phyloP scores from a whole-genome alignment of 2,329 filamentous ascomycete genomes.

The Xylariales sp. region DNA sequence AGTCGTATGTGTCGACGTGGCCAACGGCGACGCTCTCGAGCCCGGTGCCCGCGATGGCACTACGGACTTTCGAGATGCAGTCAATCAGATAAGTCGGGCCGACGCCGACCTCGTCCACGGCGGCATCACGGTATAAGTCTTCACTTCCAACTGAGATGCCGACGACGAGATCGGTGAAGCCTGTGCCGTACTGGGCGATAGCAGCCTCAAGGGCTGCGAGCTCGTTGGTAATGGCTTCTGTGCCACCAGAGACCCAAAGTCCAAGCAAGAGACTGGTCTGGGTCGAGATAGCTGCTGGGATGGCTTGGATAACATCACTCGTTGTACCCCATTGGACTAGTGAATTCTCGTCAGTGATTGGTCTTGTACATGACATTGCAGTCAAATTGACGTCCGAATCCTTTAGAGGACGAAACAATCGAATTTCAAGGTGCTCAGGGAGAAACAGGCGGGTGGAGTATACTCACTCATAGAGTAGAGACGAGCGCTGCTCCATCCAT shows the following conservation, averaged over 20 bases:
- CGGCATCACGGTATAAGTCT: slow-evolving; percentile 46
- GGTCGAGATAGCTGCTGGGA: slow-evolving; percentile 54
- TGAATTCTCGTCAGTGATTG: slow-evolving; percentile 10
- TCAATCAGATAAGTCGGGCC: slow-evolving; percentile 44
- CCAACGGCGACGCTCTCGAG: slow-evolving; percentile 37
- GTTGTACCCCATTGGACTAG: slow-evolving; percentile 28
- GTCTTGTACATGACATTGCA: slow-evolving; percentile 11
- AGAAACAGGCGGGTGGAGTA: too few species aligned
- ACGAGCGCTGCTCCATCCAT: slow-evolving; percentile 26
- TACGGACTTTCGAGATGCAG: slow-evolving; percentile 53
- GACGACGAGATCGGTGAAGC: slow-evolving; percentile 40
- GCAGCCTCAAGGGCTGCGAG: slow-evolving; percentile 45
- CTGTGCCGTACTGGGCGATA: slow-evolving; percentile 38
- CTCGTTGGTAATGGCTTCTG: slow-evolving; percentile 39
- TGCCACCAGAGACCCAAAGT: slow-evolving; percentile 39
- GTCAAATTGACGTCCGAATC: too few species aligned
- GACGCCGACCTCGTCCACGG: slow-evolving; percentile 29
- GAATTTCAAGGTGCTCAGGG: too few species aligned
- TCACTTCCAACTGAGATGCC: slow-evolving; percentile 52
- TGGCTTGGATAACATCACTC: slow-evolving; percentile 59
- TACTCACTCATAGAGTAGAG: slow-evolving; percentile 29
- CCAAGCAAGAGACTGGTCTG: slow-evolving; percentile 48
- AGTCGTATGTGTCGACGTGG: slow-evolving; percentile 54
- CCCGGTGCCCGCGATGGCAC: slow-evolving; percentile 36
- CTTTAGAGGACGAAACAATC: too few species aligned